Evolutionary conservation across 805 yeast genomes (phyloP), one percentile per base, ranked within the genome.

Genomic region (Scheffersomyces ergatensis): DNA sequence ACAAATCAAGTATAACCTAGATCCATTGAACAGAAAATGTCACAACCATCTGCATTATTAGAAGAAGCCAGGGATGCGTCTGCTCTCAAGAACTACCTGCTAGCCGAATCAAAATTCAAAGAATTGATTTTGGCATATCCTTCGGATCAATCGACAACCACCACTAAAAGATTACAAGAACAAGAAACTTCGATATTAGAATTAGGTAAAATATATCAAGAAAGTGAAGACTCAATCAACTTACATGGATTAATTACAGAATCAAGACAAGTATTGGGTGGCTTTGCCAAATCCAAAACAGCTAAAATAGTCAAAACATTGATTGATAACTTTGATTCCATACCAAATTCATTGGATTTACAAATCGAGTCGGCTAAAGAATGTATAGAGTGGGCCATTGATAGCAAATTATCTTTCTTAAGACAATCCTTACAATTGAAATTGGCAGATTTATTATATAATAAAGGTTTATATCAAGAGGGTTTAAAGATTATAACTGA

Each of bases 211-310:
- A 58, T 89, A 24, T 90, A 86, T 62, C 77, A 79, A 43, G 60
- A 60, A 2, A 65, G 70, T 25, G 55, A 67, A 11, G 67, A 80
- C 35, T 66, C 74, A 19, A 70, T 64, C 4, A 76, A 80, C 50
- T 72, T 93, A 34, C 67, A 73, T 14, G 67, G 65, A 30, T 78
- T 93, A 54, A 79, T 93, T 29, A 72, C 80, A 11, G 73, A 78
- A 31, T 82, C 95, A 0, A 78, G 93, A 51, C 68, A 65, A 7
- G 77, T 82, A n/a, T 82, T 89, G 72, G 78, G 83, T 40, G 77
- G 78, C 25, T 80, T 87, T 55, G 97, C 98, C 35, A 93, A 93
- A 67, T 86, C 97, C 13, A 93, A 93, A 63, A 85, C 96, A 7
- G 96, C 98, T 16, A 93, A 92, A 62, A 85, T 92, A 41, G 83